Evolutionary conservation across 2,329 filamentous ascomycete genomes (phyloP), one percentile per base, ranked within the genome.

Genomic region (Fusarium virguliforme): DNA sequence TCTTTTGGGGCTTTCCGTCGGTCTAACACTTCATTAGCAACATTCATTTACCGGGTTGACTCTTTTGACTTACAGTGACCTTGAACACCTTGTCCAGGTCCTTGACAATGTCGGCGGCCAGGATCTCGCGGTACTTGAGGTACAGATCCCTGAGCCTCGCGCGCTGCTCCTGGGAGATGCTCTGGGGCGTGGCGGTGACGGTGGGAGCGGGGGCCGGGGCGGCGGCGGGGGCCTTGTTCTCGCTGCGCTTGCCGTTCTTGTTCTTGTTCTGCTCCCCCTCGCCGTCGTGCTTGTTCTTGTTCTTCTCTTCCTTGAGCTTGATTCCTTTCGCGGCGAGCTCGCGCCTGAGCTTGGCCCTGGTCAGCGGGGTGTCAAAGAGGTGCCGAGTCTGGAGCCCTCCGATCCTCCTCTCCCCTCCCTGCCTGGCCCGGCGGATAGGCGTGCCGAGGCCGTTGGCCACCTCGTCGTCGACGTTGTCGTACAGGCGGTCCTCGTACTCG

Each of bases 51-150:
- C 18, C 18, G 18, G 18, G 18, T 18, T 18, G 18, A 18, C 18
- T 2, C 18, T 9, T 7, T 2, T 53, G 18, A 18, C 30, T 35
- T 35, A 53, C 50, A 22, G 30, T 22, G n/a, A 35, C 7, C 30
- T 53, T 64, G 41, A 70, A 60, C 22, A 70, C 26, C 28, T 64
- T 64, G 37, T 70, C 67, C 48, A 70, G 67, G 13, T 71, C 32
- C 15, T 34, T 30, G 26, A 40, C 67, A 12, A 70, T 71, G 7
- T 48, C 5, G 22, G 48, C 9, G 37, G 54, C 67, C 7, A 70
- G 41, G 58, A 70, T 60, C 30, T 13, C n/a, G 30, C 67, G 67
- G 54, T 70, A 71, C 55, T 70, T 57, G 63, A 70, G 70, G 24
- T 70, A 70, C 15, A 70, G 67, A 18, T 40, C 18, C 18, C 37